Conservation (phyloP, 2,329 filamentous ascomycete species). For the Penicillium sp. region DNA sequence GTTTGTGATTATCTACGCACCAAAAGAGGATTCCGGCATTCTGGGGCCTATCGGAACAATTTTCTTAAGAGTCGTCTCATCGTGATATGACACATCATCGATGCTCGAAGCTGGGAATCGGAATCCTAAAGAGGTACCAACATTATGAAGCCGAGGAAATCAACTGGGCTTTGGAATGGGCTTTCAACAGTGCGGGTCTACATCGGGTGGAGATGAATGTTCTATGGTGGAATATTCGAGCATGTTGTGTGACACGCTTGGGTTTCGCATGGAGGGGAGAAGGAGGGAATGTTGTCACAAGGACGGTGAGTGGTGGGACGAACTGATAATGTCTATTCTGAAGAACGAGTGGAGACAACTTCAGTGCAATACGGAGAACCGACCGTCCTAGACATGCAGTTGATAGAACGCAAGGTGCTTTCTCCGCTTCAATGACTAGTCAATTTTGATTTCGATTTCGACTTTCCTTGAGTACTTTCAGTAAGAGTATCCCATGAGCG, state of each 20-base stretch:
- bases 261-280: neutral
- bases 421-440: neutral
- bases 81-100: neutral
- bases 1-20: neutral
- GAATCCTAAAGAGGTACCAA: no score
- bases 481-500: neutral
- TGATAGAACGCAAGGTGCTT: neutral
- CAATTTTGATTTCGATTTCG: neutral
- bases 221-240: neutral
- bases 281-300: neutral
- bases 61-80: neutral
- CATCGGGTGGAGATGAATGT: neutral
- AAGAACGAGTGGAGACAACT: neutral
- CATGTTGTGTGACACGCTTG: no score
- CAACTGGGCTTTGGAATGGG: neutral
- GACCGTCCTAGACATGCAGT: neutral
- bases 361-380: neutral
- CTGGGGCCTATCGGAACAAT: neutral
- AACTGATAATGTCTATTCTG: neutral
- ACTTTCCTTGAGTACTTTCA: neutral
- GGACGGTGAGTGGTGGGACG: neutral
- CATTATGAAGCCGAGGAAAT: neutral
- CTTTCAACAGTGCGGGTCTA: neutral
- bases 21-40: rapidly evolving
- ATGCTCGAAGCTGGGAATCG: neutral